phyloP scores from a whole-genome alignment of 106 monocot species.

The Amphibolis antarctica region DNA sequence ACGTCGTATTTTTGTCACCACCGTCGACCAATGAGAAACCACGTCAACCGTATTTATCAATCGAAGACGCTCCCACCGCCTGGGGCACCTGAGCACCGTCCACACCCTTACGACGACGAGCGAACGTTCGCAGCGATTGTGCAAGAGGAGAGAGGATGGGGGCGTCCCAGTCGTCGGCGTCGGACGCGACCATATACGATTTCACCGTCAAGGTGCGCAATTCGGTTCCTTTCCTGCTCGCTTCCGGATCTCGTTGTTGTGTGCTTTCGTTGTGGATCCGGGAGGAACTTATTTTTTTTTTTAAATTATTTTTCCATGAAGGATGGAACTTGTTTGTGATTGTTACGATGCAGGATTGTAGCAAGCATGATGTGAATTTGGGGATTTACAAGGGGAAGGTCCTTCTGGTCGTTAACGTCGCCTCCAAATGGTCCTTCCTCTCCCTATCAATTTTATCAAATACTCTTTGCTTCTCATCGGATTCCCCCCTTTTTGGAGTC shows the following conservation, averaged over 20 bases:
- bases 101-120: too few relatives aligned
- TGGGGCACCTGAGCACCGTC: too few relatives aligned
- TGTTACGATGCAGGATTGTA: slow-evolving; percentile 9
- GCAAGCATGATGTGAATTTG: slow-evolving; percentile 13
- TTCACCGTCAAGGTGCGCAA: slow-evolving; percentile 8
- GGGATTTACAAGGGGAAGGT: slow-evolving; percentile 21
- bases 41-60: too few relatives aligned
- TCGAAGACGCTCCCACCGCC: too few relatives aligned
- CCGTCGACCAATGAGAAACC: too few relatives aligned
- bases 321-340: too few relatives aligned
- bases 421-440: slow-evolving; percentile 17
- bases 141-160: background rate
- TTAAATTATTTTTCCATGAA: background rate
- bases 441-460: too few relatives aligned
- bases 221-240: too few relatives aligned
- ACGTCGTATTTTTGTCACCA: too few relatives aligned
- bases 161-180: background rate
- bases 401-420: slow-evolving; percentile 22
- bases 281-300: too few relatives aligned
- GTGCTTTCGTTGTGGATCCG: background rate
- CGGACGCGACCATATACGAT: background rate
- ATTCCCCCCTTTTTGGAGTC: background rate
- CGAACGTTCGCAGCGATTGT: too few relatives aligned
- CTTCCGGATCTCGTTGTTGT: background rate
- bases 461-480: background rate